These are phyloP conservation scores for Marsdenia floribunda DNA, from an alignment of 257 asterid genomes.

Conservation along the genomic window DNA sequence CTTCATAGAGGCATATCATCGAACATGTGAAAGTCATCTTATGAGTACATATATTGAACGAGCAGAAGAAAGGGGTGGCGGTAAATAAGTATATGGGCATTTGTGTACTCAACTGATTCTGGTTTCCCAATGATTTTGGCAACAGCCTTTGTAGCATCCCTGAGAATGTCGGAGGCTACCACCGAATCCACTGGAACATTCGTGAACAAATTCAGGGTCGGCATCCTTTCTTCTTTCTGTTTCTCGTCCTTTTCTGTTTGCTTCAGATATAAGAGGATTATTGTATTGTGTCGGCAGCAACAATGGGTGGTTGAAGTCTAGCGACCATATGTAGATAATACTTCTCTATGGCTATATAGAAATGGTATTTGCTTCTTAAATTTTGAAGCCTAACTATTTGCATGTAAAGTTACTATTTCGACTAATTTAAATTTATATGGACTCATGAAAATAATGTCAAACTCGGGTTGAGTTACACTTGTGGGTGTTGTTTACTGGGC, in stretches of 20 bases:
- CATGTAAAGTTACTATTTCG: too few relatives aligned
- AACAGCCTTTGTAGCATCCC: slow-evolving; percentile 94
- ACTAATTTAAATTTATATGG: too few relatives aligned
- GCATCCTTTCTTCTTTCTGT: slow-evolving; percentile 36
- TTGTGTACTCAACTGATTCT: slow-evolving; percentile 53
- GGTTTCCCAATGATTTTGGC: slow-evolving; percentile 89
- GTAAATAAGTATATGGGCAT: neutral
- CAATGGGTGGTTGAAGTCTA: neutral
- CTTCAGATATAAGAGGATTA: neutral
- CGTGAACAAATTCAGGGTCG: slow-evolving; percentile 75
- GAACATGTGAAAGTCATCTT: slow-evolving; percentile 1
- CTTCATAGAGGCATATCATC: slow-evolving; percentile 5
- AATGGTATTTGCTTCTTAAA: neutral
- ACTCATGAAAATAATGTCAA: too few relatives aligned
- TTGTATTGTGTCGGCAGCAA: neutral
- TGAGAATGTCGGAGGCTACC: slow-evolving; percentile 85
- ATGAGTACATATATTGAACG: too few relatives aligned
- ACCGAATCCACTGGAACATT: slow-evolving; percentile 91
- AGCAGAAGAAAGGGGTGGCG: neutral
- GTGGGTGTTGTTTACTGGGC: too few relatives aligned
- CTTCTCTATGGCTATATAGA: neutral
- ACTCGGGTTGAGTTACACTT: too few relatives aligned
- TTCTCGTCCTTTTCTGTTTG: neutral
- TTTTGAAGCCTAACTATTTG: too few relatives aligned
- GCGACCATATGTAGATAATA: neutral